Base-by-base conservation (phyloP, 2,329 filamentous ascomycete species). In the Cordyceps javanica region DNA sequence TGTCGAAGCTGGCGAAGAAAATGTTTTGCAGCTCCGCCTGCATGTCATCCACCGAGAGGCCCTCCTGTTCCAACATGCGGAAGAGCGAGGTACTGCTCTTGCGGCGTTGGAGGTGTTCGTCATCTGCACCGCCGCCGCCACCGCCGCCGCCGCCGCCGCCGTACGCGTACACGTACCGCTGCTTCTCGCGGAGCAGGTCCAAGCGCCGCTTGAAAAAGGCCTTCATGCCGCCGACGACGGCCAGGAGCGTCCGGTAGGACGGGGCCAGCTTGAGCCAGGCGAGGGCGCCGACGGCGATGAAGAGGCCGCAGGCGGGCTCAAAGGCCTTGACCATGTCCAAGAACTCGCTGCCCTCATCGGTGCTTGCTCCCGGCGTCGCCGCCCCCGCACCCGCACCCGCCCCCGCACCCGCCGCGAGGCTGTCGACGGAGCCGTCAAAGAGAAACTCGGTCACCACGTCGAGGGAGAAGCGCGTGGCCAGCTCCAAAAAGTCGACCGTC, bases 1-100 rank as follows among this genome's bases (percentile, higher is more conserved):
- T 58, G 26, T 58, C 49, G 39, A 58, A 58, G 49, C 56, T 58
- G 25, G 49, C 56, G 52, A 58, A 58, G 34, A 58, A 58, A 30
- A 54, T 58, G 49, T 54, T 58, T 54, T 58, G 56, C 32, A 58
- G 42, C 42, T 58, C 56, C 1, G 30, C 48, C 34, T 58, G 56
- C 49, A 54, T 53, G 23, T 58, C 48, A 21, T 53, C 34, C 2
- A 58, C 56, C 2, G 42, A 46, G 11, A 58, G 25, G 5, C 48
- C 50, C 19, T 58, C 41, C 10, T 54, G 19, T 13, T 53, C 50
- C 7, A 58, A 21, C 56, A 53, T 53, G 34, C 56, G 49, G 13
- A 58, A 49, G 10, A 52, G 41, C 14, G 49, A 58, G 3, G 48
- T 58, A 30, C 48, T 46, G 32, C 41, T 53, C 25, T 41, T 48